Evolutionary conservation across 306 rosid species (phyloP).

Genomic region (Acacia crassicarpa): DNA sequence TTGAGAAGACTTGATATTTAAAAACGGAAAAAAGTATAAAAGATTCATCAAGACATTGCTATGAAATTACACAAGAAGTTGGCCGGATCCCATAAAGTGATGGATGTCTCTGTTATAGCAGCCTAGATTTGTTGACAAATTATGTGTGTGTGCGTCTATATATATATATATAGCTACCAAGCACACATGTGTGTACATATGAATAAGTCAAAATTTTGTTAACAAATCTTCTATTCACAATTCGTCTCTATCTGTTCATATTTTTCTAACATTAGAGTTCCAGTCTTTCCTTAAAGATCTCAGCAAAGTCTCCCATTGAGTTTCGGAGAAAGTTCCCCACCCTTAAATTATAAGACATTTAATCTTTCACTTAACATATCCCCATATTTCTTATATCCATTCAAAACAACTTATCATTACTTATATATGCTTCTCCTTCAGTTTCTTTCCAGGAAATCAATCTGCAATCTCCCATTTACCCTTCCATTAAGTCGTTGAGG

Average conservation of each 20-base stretch:
- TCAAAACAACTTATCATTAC: background rate
- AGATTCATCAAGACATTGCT: background rate
- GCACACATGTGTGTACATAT: background rate
- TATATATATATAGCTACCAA: background rate
- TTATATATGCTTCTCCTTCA: background rate
- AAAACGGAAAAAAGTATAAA: background rate
- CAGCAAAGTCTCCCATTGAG: background rate
- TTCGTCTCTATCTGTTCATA: background rate
- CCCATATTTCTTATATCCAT: background rate
- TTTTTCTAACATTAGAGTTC: background rate
- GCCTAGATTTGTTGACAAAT: background rate
- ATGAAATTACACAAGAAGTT: background rate
- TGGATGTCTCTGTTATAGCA: background rate
- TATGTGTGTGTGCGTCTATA: background rate
- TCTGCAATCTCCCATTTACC: background rate
- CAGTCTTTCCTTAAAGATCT: background rate
- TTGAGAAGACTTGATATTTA: background rate
- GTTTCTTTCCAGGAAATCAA: slow-evolving; percentile 12
- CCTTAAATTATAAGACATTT: background rate
- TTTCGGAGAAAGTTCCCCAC: background rate
- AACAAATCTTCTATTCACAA: background rate
- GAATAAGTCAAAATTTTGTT: background rate
- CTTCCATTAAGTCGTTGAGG: slow-evolving; percentile 30
- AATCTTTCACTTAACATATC: background rate
- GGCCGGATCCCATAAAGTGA: background rate